Conservation (phyloP, 495 filamentous ascomycete species). For the Penicillium salamii region DNA sequence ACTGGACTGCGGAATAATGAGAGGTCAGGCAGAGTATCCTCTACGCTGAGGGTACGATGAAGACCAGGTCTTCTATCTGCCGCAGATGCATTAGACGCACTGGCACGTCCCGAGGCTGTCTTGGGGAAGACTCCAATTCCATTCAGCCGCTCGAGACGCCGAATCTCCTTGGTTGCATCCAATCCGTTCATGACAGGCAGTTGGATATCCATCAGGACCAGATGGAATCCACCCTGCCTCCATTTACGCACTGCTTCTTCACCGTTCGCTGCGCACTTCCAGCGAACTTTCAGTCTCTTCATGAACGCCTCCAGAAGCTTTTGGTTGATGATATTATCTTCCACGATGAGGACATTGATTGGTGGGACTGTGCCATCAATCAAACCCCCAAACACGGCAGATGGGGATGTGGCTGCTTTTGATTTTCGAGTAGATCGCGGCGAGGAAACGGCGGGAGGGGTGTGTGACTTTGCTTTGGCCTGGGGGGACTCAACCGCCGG, state of each 20-base stretch:
- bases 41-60: constrained; percentile 38
- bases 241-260: constrained; percentile 90
- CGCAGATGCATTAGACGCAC: constrained; percentile 29
- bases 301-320: constrained; percentile 92
- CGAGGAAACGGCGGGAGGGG: constrained; percentile 36
- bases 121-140: constrained; percentile 82
- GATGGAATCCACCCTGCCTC: constrained; percentile 90
- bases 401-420: constrained; percentile 44
- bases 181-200: constrained; percentile 95
- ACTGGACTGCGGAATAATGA: constrained; percentile 90
- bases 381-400: constrained; percentile 55
- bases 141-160: constrained; percentile 83
- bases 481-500: constrained; percentile 37
- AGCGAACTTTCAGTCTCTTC: constrained; percentile 94
- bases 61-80: constrained; percentile 23
- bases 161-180: constrained; percentile 95
- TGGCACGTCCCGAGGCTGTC: constrained; percentile 40
- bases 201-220: constrained; percentile 98
- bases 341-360: constrained; percentile 96
- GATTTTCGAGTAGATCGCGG: constrained; percentile 36
- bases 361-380: constrained; percentile 85
- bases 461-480: constrained; percentile 32
- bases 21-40: constrained; percentile 64
- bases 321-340: constrained; percentile 98
- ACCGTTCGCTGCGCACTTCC: constrained; percentile 94